Percentiles rank a stretch among this genome's conserved stretches.
Conservation (phyloP, 2,329 filamentous ascomycete species). For the Xylaria sp. region DNA sequence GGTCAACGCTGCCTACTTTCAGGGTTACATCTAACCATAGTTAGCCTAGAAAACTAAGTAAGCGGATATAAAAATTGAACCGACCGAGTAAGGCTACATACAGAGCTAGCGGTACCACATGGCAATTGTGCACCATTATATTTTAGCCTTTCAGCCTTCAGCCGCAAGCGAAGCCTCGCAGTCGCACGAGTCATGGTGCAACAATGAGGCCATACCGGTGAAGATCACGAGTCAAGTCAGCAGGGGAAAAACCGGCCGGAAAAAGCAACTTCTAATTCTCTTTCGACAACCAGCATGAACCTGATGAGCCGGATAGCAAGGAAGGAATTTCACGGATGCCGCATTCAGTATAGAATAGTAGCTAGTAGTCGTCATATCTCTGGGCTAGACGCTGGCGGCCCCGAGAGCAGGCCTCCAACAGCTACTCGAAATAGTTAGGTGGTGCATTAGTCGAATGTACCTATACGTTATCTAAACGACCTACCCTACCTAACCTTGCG, state of each 20-base stretch:
- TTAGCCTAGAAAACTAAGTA: not conserved
- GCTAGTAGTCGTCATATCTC: not conserved
- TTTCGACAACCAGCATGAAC: not conserved
- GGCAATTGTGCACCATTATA: not conserved
- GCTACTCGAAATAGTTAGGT: not conserved
- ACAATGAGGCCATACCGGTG: not conserved
- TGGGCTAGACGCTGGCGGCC: not conserved
- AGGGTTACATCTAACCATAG: not conserved
- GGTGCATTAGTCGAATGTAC: not conserved
- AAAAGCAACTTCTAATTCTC: not conserved
- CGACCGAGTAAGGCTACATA: not conserved
- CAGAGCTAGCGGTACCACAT: conserved; percentile 6
- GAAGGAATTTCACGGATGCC: not conserved
- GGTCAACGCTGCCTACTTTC: not conserved
- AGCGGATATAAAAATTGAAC: not conserved
- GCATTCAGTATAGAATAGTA: conserved; percentile 2
- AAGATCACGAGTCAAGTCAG: not conserved
- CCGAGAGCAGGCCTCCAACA: not conserved
- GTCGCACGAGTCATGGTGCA: conserved; percentile 3
- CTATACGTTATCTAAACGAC: not conserved
- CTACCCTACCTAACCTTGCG: not conserved
- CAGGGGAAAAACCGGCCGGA: not conserved
- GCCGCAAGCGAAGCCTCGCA: conserved; percentile 1
- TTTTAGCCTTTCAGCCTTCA: conserved; percentile 9
- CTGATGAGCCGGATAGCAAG: not conserved